These are phyloP conservation scores for Dactylorhiza incarnata DNA, from an alignment of 106 monocot genomes.

Conservation along the genomic window DNA sequence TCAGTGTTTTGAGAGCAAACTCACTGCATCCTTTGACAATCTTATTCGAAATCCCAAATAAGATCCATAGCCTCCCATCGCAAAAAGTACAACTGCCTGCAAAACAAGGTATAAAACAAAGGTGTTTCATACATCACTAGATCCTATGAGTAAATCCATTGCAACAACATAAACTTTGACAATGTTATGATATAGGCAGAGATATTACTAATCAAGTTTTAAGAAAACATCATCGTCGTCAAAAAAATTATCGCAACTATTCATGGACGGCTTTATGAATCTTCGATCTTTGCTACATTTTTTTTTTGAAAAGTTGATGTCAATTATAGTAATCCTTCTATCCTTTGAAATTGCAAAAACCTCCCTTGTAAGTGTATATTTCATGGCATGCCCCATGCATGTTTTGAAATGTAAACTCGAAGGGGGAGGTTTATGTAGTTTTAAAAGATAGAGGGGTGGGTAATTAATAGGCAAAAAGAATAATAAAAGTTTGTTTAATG, in stretches of 20 bases:
- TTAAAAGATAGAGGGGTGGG: not conserved
- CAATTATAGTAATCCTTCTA: too few species aligned
- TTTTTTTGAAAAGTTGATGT: too few species aligned
- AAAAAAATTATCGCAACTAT: too few species aligned
- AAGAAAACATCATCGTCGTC: not conserved
- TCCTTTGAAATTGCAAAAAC: too few species aligned
- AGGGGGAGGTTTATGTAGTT: too few species aligned
- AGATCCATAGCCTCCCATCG: conserved; percentile 95
- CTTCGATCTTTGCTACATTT: too few species aligned
- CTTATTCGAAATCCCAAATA: conserved; percentile 86
- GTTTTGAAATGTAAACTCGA: too few species aligned
- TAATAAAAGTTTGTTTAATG: not conserved
- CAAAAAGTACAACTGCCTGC: conserved; percentile 93
- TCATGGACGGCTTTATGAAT: too few species aligned
- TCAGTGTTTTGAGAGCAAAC: not conserved
- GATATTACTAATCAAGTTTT: not conserved
- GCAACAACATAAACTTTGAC: not conserved
- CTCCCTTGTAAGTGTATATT: too few species aligned
- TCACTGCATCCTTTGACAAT: conserved; percentile 79
- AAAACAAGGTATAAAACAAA: conserved; percentile 3
- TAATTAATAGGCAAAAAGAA: not conserved
- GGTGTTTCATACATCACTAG: not conserved
- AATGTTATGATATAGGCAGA: not conserved
- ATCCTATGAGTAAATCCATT: not conserved
- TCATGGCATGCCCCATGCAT: too few species aligned